These are phyloP conservation scores for Limonium bicolor DNA, from an alignment of 148 eudicot genomes.

Conservation along the genomic window DNA sequence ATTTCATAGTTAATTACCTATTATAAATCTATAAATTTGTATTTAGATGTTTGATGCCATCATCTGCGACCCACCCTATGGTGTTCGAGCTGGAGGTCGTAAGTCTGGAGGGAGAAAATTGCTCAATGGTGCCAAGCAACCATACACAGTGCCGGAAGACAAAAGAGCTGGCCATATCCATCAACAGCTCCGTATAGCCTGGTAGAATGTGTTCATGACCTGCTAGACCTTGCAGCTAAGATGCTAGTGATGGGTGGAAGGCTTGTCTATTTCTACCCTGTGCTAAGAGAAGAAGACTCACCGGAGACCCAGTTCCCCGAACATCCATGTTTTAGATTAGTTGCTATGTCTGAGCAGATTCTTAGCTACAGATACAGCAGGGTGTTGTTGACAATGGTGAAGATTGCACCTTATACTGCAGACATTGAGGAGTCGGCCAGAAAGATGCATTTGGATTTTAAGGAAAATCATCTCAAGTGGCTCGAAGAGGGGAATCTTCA, in stretches of 20 bases:
- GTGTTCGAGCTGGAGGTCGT: conserved; percentile 98
- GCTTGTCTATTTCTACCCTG: conserved; percentile 85
- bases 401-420: conserved; percentile 57
- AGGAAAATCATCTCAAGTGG: conserved; percentile 83
- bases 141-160: conserved; percentile 88
- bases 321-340: conserved; percentile 79
- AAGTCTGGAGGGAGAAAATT: conserved; percentile 96
- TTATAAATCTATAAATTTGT: background rate
- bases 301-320: conserved; percentile 59
- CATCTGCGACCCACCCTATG: conserved; percentile 97
- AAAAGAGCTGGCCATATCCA: conserved; percentile 90
- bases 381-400: conserved; percentile 87
- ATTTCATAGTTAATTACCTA: background rate
- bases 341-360: conserved; percentile 85
- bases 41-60: conserved; percentile 80
- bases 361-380: conserved; percentile 81
- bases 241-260: conserved; percentile 92
- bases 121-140: conserved; percentile 58
- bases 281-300: conserved; percentile 64
- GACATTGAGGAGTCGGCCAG: conserved; percentile 36
- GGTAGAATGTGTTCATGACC: conserved; percentile 90
- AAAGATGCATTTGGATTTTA: conserved; percentile 62
- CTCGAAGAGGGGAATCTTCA: conserved; percentile 90
- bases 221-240: conserved; percentile 74
- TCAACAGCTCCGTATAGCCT: conserved; percentile 92